A percentile compares a stretch with the other conserved stretches of the same genome.
Evolutionary conservation across 257 asterid species (phyloP).

Genomic region (Craterostigma plantagineum): DNA sequence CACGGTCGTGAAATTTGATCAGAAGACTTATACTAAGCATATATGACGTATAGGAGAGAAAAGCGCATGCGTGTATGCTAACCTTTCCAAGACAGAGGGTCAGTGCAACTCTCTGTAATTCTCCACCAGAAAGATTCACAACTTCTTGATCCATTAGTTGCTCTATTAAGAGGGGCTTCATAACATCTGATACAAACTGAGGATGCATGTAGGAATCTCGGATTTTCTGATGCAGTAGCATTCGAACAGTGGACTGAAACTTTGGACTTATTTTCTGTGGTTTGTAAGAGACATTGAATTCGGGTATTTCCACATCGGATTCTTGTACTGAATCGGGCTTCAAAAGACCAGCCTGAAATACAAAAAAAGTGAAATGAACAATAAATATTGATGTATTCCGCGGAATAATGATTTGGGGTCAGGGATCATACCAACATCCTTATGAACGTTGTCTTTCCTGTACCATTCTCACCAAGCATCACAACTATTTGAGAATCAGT

Average conservation of each 20-base stretch:
- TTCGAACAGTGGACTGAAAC: slow-evolving; percentile 49
- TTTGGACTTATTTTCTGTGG: slow-evolving; percentile 96
- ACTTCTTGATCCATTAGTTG: slow-evolving; percentile 97
- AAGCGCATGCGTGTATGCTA: not conserved
- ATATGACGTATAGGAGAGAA: slow-evolving; percentile 1
- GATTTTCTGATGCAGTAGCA: slow-evolving; percentile 60
- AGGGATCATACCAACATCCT: slow-evolving; percentile 66
- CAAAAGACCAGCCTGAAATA: slow-evolving; percentile 73
- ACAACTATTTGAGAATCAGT: slow-evolving; percentile 97
- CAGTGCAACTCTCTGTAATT: slow-evolving; percentile 90
- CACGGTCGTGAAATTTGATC: slow-evolving; percentile 1
- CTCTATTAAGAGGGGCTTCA: slow-evolving; percentile 96
- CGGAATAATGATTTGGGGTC: not conserved
- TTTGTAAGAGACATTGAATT: slow-evolving; percentile 89
- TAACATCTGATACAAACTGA: slow-evolving; percentile 87
- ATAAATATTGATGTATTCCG: not conserved
- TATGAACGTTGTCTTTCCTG: slow-evolving; percentile 94
- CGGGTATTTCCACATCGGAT: slow-evolving; percentile 75
- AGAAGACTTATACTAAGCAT: not conserved
- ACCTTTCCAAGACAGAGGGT: slow-evolving; percentile 97
- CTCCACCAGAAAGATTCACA: slow-evolving; percentile 98
- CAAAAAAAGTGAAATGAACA: slow-evolving; percentile 5
- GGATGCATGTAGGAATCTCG: slow-evolving; percentile 88
- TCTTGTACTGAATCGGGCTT: slow-evolving; percentile 76
- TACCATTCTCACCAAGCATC: slow-evolving; percentile 99